Percentiles rank a stretch among this genome's conserved stretches.
phyloP scores from a whole-genome alignment of 495 filamentous ascomycete species.

The Aspergillus indologenus region DNA sequence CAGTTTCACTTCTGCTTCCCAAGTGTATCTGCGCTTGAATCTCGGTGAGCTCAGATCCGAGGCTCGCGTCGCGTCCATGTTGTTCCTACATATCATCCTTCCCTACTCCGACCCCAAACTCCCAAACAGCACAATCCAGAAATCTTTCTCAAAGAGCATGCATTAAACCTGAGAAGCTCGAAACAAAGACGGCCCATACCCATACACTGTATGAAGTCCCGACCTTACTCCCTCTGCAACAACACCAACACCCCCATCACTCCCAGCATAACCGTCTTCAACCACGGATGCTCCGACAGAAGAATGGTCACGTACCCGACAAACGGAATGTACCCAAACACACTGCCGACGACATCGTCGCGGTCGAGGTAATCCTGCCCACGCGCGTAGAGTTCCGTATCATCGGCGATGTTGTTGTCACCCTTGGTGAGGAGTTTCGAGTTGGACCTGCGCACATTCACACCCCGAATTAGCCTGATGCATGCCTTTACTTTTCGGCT shows the following conservation, averaged over 20 bases:
- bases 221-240: conserved; percentile 73
- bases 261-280: conserved; percentile 90
- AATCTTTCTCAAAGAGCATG: too few relatives aligned
- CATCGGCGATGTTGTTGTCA: conserved; percentile 92
- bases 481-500: not conserved
- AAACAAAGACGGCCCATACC: too few relatives aligned
- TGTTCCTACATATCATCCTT: too few relatives aligned
- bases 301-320: conserved; percentile 98
- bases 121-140: too few relatives aligned
- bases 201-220: not conserved
- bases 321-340: conserved; percentile 89
- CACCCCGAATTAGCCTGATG: not conserved
- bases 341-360: conserved; percentile 90
- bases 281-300: conserved; percentile 92
- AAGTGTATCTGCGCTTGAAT: too few relatives aligned
- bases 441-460: conserved; percentile 15
- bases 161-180: not conserved
- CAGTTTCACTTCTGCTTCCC: too few relatives aligned
- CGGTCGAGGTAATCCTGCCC: conserved; percentile 83
- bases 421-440: conserved; percentile 86
- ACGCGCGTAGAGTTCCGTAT: conserved; percentile 85
- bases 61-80: too few relatives aligned
- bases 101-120: too few relatives aligned
- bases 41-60: too few relatives aligned
- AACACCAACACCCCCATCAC: conserved; percentile 95